Evolutionary conservation across 352 stramenopile genomes (phyloP).

Genomic region (Bremia lactucae): DNA sequence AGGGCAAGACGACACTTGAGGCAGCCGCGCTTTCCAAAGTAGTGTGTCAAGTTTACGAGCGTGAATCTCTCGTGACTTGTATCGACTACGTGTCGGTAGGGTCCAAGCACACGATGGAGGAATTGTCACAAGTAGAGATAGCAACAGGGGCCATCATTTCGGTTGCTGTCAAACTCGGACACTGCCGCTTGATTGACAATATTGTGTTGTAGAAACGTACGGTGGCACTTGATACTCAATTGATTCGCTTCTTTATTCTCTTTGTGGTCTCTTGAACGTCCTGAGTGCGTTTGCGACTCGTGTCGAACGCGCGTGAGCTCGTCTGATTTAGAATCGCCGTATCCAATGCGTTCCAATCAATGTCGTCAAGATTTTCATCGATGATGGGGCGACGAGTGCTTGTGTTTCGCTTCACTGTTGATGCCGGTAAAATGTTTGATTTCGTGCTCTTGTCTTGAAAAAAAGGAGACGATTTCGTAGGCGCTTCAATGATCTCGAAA

Average conservation of each 20-base stretch:
- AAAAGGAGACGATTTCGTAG: constrained; percentile 35
- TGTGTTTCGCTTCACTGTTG: constrained; percentile 2
- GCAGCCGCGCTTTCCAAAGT: constrained; percentile 25
- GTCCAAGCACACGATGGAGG: constrained; percentile 90
- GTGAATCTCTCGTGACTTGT: constrained; percentile 86
- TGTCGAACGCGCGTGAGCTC: constrained; percentile 10
- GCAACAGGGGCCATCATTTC: constrained; percentile 86
- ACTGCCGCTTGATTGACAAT: constrained; percentile 97
- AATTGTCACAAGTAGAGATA: constrained; percentile 68
- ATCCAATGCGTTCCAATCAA: constrained; percentile 53
- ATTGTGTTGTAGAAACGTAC: constrained; percentile 58
- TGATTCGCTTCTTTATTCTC: constrained; percentile 17
- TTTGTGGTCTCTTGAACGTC: constrained; percentile 3
- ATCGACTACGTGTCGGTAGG: constrained; percentile 96
- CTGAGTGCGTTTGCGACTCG: constrained; percentile 16
- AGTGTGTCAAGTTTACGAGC: constrained; percentile 45
- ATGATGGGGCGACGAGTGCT: constrained; percentile 3
- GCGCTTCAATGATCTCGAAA: constrained; percentile 16
- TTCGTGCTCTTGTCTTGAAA: constrained; percentile 31
- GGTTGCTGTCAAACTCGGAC: constrained; percentile 90
- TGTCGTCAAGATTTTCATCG: constrained; percentile 46
- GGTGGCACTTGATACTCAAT: constrained; percentile 16
- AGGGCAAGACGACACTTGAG: constrained; percentile 19
- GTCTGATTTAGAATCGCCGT: constrained; percentile 31
- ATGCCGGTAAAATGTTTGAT: constrained; percentile 4